Base-by-base conservation (phyloP, 2,329 filamentous ascomycete genomes). In the Trichoderma guizhouense region DNA sequence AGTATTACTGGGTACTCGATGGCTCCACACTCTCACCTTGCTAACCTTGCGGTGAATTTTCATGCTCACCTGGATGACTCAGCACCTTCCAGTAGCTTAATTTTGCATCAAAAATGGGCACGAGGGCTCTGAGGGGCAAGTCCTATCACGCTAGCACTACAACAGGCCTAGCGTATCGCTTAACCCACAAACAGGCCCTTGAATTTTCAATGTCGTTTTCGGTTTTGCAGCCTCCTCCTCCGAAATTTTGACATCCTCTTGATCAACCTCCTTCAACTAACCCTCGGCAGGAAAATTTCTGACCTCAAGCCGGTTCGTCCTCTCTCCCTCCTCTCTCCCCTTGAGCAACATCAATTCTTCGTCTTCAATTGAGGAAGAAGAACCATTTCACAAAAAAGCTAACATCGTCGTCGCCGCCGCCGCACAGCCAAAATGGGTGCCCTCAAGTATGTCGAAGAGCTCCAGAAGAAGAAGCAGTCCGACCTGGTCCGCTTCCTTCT, bases 401-500 rank as follows among this genome's bases (percentile, higher is more conserved):
- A 62, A 71, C 60, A 53, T 47, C 36, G 30, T 73, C 64, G 67
- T 72, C 43, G 66, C 28, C 72, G 71, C 4, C 55, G 72, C 72
- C 9, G 66, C 75, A 79, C 78, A 89, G 87, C 82, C 84, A 89
- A 95, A 91, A 98, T 98, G 96, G 96, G 96, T 93, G 95, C 95
- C 90, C 94, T 98, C 87, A 99, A 99, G 90, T 99, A 97, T 90
- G 94, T 99, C 88, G 97, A 99, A 92, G 96, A 99, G 91, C 93
- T 99, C 89, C 94, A 98, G 87, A 98, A 99, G 94, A 98, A 97
- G 94, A 99, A 99, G 94, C 96, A 99, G 92, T 97, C 94, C 86
- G 96, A 99, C 91, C 93, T 99, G 84, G 93, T 98, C 89, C 95
- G 95, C 89, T 99, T 99, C 91, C 92, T 99, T 88, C 94, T 98